A percentile compares a stretch with the other conserved stretches of the same genome.
Conservation (phyloP, 306 rosid genomes). For the Begonia loranthoides region DNA sequence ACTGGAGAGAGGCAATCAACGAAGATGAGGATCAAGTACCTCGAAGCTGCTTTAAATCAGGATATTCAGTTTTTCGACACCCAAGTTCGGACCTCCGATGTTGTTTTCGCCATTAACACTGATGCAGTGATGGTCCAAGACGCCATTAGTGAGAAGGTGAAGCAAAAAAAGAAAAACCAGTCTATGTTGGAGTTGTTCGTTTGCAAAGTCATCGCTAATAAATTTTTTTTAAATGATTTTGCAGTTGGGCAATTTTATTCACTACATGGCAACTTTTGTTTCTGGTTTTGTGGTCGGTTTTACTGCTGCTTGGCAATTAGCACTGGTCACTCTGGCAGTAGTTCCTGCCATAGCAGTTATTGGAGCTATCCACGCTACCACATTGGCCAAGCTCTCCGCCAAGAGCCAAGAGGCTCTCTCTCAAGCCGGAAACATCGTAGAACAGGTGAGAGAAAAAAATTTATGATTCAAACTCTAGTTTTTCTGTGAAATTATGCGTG, state of each 20-base stretch:
- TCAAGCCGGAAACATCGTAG: slow-evolving; percentile 83
- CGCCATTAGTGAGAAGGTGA: slow-evolving; percentile 97
- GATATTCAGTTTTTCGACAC: slow-evolving; percentile 89
- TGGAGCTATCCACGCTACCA: slow-evolving; percentile 75
- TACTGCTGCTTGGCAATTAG: slow-evolving; percentile 97
- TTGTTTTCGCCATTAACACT: slow-evolving; percentile 74
- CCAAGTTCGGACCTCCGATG: slow-evolving; percentile 89
- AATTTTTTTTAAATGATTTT: not conserved
- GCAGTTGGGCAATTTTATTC: slow-evolving; percentile 94
- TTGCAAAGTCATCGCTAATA: too few species aligned
- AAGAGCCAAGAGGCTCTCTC: slow-evolving; percentile 90
- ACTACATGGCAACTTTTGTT: slow-evolving; percentile 95
- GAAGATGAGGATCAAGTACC: slow-evolving; percentile 86
- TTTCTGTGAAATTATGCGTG: too few species aligned
- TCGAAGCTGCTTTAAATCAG: slow-evolving; percentile 81
- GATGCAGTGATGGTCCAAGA: slow-evolving; percentile 97
- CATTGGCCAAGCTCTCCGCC: slow-evolving; percentile 69
- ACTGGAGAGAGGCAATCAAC: slow-evolving; percentile 93
- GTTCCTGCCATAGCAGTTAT: slow-evolving; percentile 92
- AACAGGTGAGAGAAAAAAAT: slow-evolving; percentile 43
- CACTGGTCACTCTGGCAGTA: slow-evolving; percentile 83
- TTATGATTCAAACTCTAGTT: too few species aligned
- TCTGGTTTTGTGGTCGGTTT: slow-evolving; percentile 94
- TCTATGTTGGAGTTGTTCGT: too few species aligned
- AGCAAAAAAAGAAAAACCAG: slow-evolving; percentile 9